Evolutionary conservation across 371 early-diverging fungal genomes (phyloP), one percentile per base, ranked within the genome.

Genomic region (Mucor indicus): DNA sequence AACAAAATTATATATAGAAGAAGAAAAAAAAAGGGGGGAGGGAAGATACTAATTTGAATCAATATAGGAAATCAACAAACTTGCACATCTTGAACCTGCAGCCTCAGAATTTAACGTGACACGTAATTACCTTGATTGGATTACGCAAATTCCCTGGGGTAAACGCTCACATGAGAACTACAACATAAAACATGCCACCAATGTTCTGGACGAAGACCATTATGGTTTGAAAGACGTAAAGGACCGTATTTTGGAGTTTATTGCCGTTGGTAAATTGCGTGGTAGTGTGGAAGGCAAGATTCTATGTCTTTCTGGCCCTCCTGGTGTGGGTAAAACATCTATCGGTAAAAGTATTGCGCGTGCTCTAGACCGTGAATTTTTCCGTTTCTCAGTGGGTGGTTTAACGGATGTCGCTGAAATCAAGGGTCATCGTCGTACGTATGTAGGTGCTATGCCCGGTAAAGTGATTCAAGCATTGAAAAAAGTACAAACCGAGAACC

Each of bases 401-500:
- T 64, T 98, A 57, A 89, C 90, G 1, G 98, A 98, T 60, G 98
- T 96, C 9, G 95, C 96, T 21, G 98, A 98, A 62, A 94, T 98
- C 68, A 97, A 98, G 79, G 98, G 98, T 10, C 98, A 97, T 70
- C 85, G 98, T 23, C 80, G 98, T 44, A 98, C 98, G 3, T 98
- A 98, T 64, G 96, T 98, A 15, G 98, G 98, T 41, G 97, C 98
- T 6, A 97, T 98, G 98, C 98, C 98, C n/a, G 98, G 98, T 33
- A 97, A 97, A 67, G 92, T 97, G 4, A 86, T 98, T 29, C 98
- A 97, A 69, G 98, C 98, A 1, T 69, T 98, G 38, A 96, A 97
- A 67, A 94, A 94, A 55, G 96, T 96, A 6, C 93, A 97, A 61
- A 95, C 96, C 0, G 95, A 95, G 64, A 97, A 97, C 62, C 98